phyloP scores from a whole-genome alignment of 2,329 filamentous ascomycete genomes.

The Ophiostoma novo-ulmi region DNA sequence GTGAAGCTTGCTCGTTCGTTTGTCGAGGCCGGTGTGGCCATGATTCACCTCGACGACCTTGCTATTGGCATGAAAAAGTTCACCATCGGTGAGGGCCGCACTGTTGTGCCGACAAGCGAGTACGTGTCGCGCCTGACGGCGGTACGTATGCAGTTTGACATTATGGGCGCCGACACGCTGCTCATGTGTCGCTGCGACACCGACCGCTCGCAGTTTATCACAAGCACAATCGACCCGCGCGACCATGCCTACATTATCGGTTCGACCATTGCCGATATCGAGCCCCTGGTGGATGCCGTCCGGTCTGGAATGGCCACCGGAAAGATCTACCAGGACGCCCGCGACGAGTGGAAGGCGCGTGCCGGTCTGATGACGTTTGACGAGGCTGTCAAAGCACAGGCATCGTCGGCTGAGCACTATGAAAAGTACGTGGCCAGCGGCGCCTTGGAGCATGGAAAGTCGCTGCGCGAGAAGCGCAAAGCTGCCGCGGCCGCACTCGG shows the following conservation, averaged over 20 bases:
- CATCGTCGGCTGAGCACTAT: not conserved
- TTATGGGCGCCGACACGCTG: conserved; percentile 39
- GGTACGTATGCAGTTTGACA: conserved; percentile 38
- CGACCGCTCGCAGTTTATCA: conserved; percentile 39
- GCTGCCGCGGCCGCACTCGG: conserved; percentile 19
- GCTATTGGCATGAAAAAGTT: conserved; percentile 43
- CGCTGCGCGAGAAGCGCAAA: not conserved
- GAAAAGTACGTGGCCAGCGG: conserved; percentile 9
- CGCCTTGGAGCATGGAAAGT: conserved; percentile 11
- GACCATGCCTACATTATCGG: conserved; percentile 40
- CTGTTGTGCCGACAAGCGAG: conserved; percentile 39
- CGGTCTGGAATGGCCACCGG: conserved; percentile 29
- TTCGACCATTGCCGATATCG: conserved; percentile 33
- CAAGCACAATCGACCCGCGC: conserved; percentile 36
- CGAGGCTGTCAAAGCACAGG: conserved; percentile 26
- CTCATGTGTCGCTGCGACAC: conserved; percentile 38
- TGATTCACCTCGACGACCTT: conserved; percentile 42
- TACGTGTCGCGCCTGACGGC: conserved; percentile 36
- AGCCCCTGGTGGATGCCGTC: conserved; percentile 31
- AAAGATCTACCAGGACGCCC: conserved; percentile 23
- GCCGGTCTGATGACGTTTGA: conserved; percentile 24
- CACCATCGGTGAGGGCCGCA: conserved; percentile 39
- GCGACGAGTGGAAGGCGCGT: conserved; percentile 20
- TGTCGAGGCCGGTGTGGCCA: conserved; percentile 41
- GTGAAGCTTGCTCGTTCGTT: conserved; percentile 41